phyloP scores from a whole-genome alignment of 768 basidiomycete species.

The Leccinum olivaceopallidum region DNA sequence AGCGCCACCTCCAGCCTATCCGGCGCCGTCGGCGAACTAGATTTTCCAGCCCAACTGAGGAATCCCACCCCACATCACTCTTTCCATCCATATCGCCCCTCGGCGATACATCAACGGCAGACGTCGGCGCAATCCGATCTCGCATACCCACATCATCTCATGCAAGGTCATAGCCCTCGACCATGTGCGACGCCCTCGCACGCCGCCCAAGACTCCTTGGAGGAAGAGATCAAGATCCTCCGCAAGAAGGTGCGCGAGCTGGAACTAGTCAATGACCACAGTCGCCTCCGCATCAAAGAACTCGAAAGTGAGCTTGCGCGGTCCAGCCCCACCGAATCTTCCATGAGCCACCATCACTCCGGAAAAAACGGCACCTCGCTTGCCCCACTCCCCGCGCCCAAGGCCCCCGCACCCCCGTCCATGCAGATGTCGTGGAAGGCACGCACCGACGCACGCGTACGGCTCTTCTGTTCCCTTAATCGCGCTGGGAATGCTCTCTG shows the following conservation, averaged over 20 bases:
- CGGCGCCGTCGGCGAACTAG: constrained; percentile 62
- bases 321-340: constrained; percentile 27
- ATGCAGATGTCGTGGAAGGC: constrained; percentile 62
- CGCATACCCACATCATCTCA: constrained; percentile 18
- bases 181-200: constrained; percentile 20
- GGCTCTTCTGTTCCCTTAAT: constrained; percentile 77
- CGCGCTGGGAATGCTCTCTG: constrained; percentile 87
- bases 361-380: constrained; percentile 13
- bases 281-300: constrained; percentile 46
- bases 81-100: constrained; percentile 28
- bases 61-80: constrained; percentile 31
- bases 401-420: constrained; percentile 41
- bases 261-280: constrained; percentile 57
- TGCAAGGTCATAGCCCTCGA: constrained; percentile 20
- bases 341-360: constrained; percentile 16
- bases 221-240: constrained; percentile 56
- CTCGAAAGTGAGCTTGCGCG: constrained; percentile 48
- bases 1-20: constrained; percentile 51
- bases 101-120: constrained; percentile 25
- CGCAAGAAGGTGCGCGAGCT: constrained; percentile 61
- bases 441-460: constrained; percentile 71
- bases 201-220: constrained; percentile 26
- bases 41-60: constrained; percentile 37
- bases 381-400: constrained; percentile 20
- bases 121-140: constrained; percentile 24